A percentile compares a stretch with the other conserved stretches of the same genome.
phyloP scores from a whole-genome alignment of 73 alveolate genomes.

The Stentor roeselii region DNA sequence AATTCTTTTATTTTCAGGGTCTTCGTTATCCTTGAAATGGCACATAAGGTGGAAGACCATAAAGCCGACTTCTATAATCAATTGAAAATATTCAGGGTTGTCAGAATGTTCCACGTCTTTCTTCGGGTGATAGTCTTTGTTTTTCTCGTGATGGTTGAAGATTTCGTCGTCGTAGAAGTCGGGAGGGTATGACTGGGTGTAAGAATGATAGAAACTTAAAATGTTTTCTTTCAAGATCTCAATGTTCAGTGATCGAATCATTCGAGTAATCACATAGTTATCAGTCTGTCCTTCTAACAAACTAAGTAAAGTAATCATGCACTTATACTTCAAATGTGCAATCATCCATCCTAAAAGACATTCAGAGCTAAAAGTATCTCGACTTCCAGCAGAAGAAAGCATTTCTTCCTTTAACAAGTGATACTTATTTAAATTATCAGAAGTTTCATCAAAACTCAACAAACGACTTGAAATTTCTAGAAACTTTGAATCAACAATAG shows the following conservation, averaged over 20 bases:
- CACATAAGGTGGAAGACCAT: conserved; percentile 39
- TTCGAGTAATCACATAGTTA: conserved; percentile 41
- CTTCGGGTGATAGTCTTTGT: conserved; percentile 31
- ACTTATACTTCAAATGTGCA: conserved; percentile 49
- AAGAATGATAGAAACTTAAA: conserved; percentile 31
- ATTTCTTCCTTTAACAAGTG: not conserved
- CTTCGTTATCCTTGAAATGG: conserved; percentile 27
- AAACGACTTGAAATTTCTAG: conserved; percentile 49
- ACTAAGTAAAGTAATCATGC: conserved; percentile 42
- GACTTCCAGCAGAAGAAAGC: conserved; percentile 25
- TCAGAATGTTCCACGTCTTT: not conserved
- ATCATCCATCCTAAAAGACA: conserved; percentile 43
- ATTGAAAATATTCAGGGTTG: conserved; percentile 36
- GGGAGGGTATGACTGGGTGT: conserved; percentile 32
- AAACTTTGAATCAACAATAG: conserved; percentile 50
- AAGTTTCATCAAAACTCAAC: conserved; percentile 27
- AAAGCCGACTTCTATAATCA: conserved; percentile 42
- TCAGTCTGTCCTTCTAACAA: conserved; percentile 41
- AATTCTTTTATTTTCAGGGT: conserved; percentile 30
- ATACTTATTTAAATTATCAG: not conserved
- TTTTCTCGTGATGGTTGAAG: not conserved
- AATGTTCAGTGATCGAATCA: conserved; percentile 48
- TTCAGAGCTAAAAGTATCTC: conserved; percentile 7
- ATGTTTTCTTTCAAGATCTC: conserved; percentile 39
- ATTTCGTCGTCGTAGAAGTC: conserved; percentile 34